Base-by-base conservation (phyloP, 257 asterid genomes). In the Solanum medicagineum region DNA sequence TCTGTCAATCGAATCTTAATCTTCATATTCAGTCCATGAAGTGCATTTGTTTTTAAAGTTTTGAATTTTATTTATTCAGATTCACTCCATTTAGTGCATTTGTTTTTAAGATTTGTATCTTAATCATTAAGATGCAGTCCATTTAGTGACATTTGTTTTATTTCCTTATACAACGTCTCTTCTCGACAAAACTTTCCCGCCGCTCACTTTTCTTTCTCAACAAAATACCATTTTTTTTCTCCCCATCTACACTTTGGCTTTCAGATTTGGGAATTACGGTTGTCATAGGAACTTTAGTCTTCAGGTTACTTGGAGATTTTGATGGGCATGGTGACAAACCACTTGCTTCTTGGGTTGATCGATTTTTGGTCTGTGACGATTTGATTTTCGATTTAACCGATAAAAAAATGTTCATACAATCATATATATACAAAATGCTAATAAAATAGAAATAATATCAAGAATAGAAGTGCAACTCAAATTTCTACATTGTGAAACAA, bases 231-330 rank as follows among this genome's bases (percentile, higher is more conserved):
- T 24, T 24, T 63, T 6, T 24, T 63, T 4, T 63, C 32, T 13
- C 40, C 10, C n/a, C 95, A 7, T 85, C 60, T 89, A 92, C 95
- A 92, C 83, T 84, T 89, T 2, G 97, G 60, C 84, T 74, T 81
- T 93, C 94, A 93, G 3, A 87, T 57, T 6, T 93, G 95, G 7
- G 94, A 91, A 29, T 85, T 79, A 40, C 95, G 92, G 80, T 92
- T 87, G 85, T 92, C 10, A 29, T 19, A 90, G 59, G 92, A 15
- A 90, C 94, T 80, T 92, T 93, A n/a, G 86, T 86, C 11, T 87
- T 86, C 1, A 90, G 80, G 60, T 87, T 8, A 1, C 8, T 51
- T n/a, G 93, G 93, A 6, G 22, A 32, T 42, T 32, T 44, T 1
- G 85, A 56, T 0, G 94, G 93, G 51, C 97, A 93, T 85, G 42